Evolutionary conservation across 768 basidiomycete species (phyloP).

Genomic region (Fomitopsis pulvina): DNA sequence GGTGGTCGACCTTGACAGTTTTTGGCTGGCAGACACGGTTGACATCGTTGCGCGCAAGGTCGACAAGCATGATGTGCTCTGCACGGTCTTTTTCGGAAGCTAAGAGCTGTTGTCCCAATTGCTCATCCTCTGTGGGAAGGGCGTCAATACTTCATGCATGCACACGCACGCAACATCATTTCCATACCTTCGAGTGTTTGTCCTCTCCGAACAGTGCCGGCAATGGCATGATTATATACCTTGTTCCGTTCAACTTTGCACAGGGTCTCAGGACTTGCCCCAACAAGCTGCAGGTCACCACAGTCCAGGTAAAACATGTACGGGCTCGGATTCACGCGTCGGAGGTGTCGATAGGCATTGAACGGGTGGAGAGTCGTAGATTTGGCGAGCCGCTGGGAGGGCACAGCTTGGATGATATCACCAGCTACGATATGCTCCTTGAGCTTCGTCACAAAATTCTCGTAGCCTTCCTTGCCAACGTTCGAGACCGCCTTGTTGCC

Average conservation of each 20-base stretch:
- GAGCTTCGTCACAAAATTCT: constrained; percentile 81
- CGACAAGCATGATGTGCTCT: constrained; percentile 99
- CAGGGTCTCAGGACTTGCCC: constrained; percentile 94
- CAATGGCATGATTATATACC: constrained; percentile 97
- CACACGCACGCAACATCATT: constrained; percentile 17
- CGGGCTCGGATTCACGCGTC: constrained; percentile 94
- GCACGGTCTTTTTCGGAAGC: constrained; percentile 92
- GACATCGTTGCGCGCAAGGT: constrained; percentile 96
- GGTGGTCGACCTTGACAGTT: constrained; percentile 92
- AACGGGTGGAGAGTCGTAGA: constrained; percentile 91
- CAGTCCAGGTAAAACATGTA: constrained; percentile 99
- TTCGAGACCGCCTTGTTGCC: constrained; percentile 75
- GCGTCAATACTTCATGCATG: neutral
- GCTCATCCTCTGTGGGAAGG: constrained; percentile 70
- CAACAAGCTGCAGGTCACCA: constrained; percentile 90
- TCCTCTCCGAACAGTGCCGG: constrained; percentile 88
- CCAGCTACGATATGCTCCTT: constrained; percentile 95
- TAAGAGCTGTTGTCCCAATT: constrained; percentile 64
- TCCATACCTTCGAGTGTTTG: constrained; percentile 85
- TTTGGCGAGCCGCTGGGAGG: constrained; percentile 83
- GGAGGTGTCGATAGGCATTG: constrained; percentile 91
- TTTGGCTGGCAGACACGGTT: constrained; percentile 94
- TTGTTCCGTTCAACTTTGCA: constrained; percentile 92
- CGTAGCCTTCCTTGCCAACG: constrained; percentile 90
- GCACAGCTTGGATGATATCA: constrained; percentile 98